phyloP scores from a whole-genome alignment of 805 yeast species.

The Starmerella davenportii region DNA sequence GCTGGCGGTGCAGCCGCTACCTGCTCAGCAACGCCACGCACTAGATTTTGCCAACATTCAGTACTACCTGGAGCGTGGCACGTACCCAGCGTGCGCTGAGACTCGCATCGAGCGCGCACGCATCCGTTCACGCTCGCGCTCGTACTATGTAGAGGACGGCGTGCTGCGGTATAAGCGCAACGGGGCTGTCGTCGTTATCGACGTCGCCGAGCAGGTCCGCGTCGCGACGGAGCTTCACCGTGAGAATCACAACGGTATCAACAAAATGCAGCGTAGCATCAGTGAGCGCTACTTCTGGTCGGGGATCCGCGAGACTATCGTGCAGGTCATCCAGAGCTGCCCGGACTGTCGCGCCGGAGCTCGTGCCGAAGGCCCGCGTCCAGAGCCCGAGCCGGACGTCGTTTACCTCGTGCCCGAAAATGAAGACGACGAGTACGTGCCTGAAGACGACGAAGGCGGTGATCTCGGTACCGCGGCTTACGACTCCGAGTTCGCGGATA shows the following conservation, averaged over 20 bases:
- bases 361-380: background rate
- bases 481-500: too few relatives aligned
- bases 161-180: conserved; percentile 57
- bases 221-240: conserved; percentile 54
- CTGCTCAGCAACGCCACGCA: background rate
- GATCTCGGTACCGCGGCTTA: background rate
- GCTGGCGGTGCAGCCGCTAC: background rate
- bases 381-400: conserved; percentile 1
- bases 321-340: conserved; percentile 60
- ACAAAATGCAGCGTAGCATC: conserved; percentile 61
- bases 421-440: conserved; percentile 13
- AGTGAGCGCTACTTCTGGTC: conserved; percentile 82
- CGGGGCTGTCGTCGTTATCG: conserved; percentile 50
- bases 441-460: conserved; percentile 5
- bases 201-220: conserved; percentile 53
- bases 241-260: conserved; percentile 65
- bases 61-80: conserved; percentile 63
- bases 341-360: conserved; percentile 33
- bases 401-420: conserved; percentile 13
- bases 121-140: conserved; percentile 57
- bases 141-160: conserved; percentile 54
- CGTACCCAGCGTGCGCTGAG: conserved; percentile 58
- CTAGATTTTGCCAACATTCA: conserved; percentile 55
- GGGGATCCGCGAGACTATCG: conserved; percentile 72
- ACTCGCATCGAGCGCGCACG: conserved; percentile 79